Evolutionary conservation across 768 basidiomycete genomes (phyloP), one percentile per base, ranked within the genome.

Genomic region (Suillus variegatus): DNA sequence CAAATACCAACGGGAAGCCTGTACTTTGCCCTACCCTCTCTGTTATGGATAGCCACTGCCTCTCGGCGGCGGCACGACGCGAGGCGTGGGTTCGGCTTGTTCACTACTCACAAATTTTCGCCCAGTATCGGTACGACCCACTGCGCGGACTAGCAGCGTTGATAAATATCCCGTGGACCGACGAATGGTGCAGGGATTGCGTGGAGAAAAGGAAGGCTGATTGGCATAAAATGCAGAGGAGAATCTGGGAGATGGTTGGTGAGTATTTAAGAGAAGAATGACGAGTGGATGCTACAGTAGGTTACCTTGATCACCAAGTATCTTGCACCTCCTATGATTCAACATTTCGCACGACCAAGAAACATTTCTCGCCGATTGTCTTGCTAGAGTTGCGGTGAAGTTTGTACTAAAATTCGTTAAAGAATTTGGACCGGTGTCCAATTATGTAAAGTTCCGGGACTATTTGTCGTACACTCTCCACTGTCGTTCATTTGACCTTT

Each of bases 61-160:
- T 18, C 18, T 54, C 28, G 8, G 52, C 28, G 18, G 32, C 9
- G 18, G 9, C 28, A 14, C 28, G 52, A 10, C 22, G 43, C 36
- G n/a, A 14, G 2, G 35, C 40, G 10, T 67, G 66, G 65, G 32
- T 62, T 14, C 41, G 35, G 18, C 62, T 71, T 36, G 60, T 72
- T 16, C 71, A 72, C 46, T 57, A 60, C 22, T 68, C 64, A 18
- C 69, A 68, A 3, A 62, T 79, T 55, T 75, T 73, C 46, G 73
- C 72, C 36, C 65, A 70, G 35, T 74, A 73, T 41, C 67, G 75
- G 64, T 67, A 69, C 49, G 80, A 82, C 63, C 76, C 78, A 16
- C 62, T 81, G 38, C 73, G 69, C 52, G 80, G 79, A 16, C 62
- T 82, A 20, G 67, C 74, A 54, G 69, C 65, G 12, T 68, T 82